Base-by-base conservation (phyloP, 495 filamentous ascomycete genomes). In the Penicillium crystallinum region DNA sequence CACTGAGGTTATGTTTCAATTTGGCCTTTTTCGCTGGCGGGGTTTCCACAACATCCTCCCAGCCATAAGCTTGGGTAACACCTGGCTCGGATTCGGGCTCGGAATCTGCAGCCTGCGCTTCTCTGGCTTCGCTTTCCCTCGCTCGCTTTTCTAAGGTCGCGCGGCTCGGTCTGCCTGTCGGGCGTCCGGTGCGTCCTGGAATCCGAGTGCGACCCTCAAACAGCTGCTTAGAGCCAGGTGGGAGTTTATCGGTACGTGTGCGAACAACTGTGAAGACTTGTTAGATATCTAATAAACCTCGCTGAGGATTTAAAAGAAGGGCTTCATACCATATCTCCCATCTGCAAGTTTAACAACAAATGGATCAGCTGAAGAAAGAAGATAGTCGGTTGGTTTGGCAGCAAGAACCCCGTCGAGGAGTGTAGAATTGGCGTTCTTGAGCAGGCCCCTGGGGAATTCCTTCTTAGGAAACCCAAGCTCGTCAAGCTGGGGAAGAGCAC, bases 401-500 rank as follows among this genome's bases (percentile, higher is more conserved):
- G 53, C 56, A 12, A 49, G 41, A 3, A 73, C 57, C 29, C 77
- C 77, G 43, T 81, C 74, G 3, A 63, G 60, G 10, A 83, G 64
- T 43, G 69, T 77, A 9, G 72, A 70, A 46, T 74, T 64, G 17
- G 77, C 77, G 37, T 74, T 63, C 40, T 65, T 72, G 23, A 74
- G 38, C 12, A 77, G 15, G 31, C 73, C 60, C 14, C 57, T 56
- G 15, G 54, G 52, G 4, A 68, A 52, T 17, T 59, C 51, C 18
- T 67, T 56, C 10, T 57, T 29, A 1, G 77, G 71, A 29, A 86
- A 74, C 6, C 83, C 83, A 62, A 81, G 73, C 31, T 76, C 61
- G 55, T 86, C 81, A 12, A 80, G 54, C 12, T 76, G 55, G 9
- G 67, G 64, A 41, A 61, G 45, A 6, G 61, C 69, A 47, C 76